These are phyloP conservation scores for Penicillium diatomitis DNA, from an alignment of 495 filamentous ascomycete species.

Conservation along the genomic window DNA sequence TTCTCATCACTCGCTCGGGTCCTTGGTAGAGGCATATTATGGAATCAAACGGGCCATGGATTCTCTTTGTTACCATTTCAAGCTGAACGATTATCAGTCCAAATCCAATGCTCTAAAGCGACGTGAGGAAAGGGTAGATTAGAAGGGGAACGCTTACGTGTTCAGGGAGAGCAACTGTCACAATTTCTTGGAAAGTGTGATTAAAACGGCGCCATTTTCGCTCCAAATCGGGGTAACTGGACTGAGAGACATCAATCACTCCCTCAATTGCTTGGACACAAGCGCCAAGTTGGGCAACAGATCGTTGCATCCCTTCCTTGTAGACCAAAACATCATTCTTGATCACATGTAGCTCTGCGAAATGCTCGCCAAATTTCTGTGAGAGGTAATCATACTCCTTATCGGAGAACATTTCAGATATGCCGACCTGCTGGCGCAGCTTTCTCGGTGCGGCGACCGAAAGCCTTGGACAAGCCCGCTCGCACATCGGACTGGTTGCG, in stretches of 20 bases:
- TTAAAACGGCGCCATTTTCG: slow-evolving; percentile 85
- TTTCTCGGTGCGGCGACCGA: slow-evolving; percentile 83
- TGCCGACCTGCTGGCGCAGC: slow-evolving; percentile 55
- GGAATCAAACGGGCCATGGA: slow-evolving; percentile 79
- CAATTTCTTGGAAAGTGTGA: slow-evolving; percentile 70
- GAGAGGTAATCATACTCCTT: slow-evolving; percentile 64
- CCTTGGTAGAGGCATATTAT: slow-evolving; percentile 72
- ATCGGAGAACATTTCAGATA: slow-evolving; percentile 64
- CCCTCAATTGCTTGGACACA: slow-evolving; percentile 62
- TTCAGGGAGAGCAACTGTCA: slow-evolving; percentile 65
- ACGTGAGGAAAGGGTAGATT: background rate
- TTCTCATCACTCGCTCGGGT: slow-evolving; percentile 78
- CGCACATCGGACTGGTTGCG: slow-evolving; percentile 85
- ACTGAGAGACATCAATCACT: slow-evolving; percentile 47
- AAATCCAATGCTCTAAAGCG: background rate
- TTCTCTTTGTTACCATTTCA: slow-evolving; percentile 62
- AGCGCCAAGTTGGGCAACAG: slow-evolving; percentile 63
- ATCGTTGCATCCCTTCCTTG: slow-evolving; percentile 55
- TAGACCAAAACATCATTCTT: slow-evolving; percentile 87
- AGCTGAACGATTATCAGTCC: slow-evolving; percentile 41
- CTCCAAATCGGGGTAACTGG: slow-evolving; percentile 72
- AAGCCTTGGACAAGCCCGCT: slow-evolving; percentile 72
- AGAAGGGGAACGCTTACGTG: slow-evolving; percentile 55
- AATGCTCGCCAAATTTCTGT: slow-evolving; percentile 77
- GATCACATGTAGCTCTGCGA: slow-evolving; percentile 79